A percentile compares a stretch with the other conserved stretches of the same genome.
Conservation (phyloP, 2,329 filamentous ascomycete species). For the Ramichloridium luteum region DNA sequence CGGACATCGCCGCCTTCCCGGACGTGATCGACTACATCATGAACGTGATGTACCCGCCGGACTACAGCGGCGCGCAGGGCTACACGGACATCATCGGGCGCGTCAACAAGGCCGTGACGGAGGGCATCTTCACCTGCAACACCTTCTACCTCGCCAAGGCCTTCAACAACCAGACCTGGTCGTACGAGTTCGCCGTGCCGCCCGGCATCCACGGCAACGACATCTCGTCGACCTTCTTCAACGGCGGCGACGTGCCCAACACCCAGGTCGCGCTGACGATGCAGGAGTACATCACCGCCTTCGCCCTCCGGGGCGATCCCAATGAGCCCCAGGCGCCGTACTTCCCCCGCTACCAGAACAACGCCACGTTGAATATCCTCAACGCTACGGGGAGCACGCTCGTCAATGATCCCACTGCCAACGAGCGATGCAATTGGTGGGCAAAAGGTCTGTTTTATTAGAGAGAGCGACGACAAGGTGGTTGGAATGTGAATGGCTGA, state of each 20-base stretch:
- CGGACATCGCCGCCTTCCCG: conserved; percentile 18
- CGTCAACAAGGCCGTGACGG: conserved; percentile 30
- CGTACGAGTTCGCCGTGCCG: conserved; percentile 42
- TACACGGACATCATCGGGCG: conserved; percentile 37
- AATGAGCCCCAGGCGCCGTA: conserved; percentile 19
- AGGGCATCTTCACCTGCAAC: conserved; percentile 40
- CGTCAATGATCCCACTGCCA: conserved; percentile 32
- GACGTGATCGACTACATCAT: conserved; percentile 30
- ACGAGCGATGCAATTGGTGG: conserved; percentile 39
- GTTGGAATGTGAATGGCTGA: too few species aligned
- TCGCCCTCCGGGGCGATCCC: conserved; percentile 28
- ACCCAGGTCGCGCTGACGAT: conserved; percentile 28
- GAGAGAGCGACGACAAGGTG: too few species aligned
- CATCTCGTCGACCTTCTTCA: conserved; percentile 42
- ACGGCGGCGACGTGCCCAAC: conserved; percentile 15
- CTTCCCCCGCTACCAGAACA: conserved; percentile 34
- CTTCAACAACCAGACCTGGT: conserved; percentile 35
- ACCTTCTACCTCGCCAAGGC: conserved; percentile 39
- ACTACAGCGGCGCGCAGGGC: conserved; percentile 33
- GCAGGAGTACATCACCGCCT: conserved; percentile 36
- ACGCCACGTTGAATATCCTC: conserved; percentile 31
- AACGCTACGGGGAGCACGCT: conserved; percentile 29
- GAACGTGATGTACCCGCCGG: conserved; percentile 37
- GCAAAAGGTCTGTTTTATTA: conserved; percentile 31
- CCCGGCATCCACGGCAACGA: conserved; percentile 44